Conservation (phyloP, 2,329 filamentous ascomycete species). For the Fusarium bactridioides region DNA sequence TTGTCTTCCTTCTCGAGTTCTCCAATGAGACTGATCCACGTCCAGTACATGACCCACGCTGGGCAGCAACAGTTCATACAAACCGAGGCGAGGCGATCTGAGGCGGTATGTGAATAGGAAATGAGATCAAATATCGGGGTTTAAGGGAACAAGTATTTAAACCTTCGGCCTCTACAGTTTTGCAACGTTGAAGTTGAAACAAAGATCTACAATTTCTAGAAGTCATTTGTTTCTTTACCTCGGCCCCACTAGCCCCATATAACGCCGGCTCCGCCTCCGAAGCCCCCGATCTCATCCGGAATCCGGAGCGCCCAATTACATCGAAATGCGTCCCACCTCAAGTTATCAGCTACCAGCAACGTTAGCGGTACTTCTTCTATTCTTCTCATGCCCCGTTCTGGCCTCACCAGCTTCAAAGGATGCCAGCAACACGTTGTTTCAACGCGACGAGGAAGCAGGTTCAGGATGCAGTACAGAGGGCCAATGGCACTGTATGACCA, state of each 20-base stretch:
- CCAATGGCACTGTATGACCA: constrained; percentile 63
- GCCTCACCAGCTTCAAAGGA: not conserved
- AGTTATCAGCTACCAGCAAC: not conserved
- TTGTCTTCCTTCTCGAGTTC: constrained; percentile 3
- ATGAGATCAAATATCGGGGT: not conserved
- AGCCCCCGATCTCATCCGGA: constrained; percentile 3
- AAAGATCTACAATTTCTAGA: not conserved
- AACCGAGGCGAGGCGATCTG: constrained; percentile 5
- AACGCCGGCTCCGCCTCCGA: constrained; percentile 26
- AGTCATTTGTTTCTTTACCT: not conserved
- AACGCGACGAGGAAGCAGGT: constrained; percentile 46
- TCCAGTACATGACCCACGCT: constrained; percentile 35
- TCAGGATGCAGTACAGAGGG: constrained; percentile 56
- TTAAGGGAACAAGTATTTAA: not conserved
- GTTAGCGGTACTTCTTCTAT: constrained; percentile 1
- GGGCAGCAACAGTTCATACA: constrained; percentile 42
- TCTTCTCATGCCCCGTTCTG: constrained; percentile 17
- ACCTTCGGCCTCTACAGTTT: not conserved
- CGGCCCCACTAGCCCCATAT: constrained; percentile 20
- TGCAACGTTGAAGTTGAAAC: not conserved
- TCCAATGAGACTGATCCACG: constrained; percentile 44
- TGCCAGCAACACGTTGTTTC: not conserved
- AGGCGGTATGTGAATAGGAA: constrained; percentile 23
- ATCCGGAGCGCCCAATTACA: not conserved
- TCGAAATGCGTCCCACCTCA: constrained; percentile 17